Percentiles rank a stretch among this genome's conserved stretches.
phyloP scores from a whole-genome alignment of 345 rosid species.

The Pugionium cornutum region DNA sequence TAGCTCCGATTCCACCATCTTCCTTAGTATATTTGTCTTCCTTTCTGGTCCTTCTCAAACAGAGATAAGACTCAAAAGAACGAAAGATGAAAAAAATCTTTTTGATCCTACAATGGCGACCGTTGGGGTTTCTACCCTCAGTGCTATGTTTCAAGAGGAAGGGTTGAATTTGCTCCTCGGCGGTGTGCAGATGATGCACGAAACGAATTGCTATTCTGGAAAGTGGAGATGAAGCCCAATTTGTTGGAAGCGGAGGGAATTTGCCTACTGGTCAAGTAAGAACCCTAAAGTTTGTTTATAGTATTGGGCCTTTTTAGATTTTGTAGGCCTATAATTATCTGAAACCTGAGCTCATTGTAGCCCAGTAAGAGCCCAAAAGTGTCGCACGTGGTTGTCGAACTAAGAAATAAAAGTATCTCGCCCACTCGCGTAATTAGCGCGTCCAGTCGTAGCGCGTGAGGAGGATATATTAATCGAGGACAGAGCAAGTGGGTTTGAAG shows the following conservation, averaged over 20 bases:
- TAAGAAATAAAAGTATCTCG: neutral
- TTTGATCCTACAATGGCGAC: no score
- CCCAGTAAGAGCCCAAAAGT: constrained; percentile 11
- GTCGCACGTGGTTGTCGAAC: neutral
- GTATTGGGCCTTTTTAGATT: neutral
- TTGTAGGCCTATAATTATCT: neutral
- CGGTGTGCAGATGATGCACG: neutral
- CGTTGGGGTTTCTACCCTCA: no score
- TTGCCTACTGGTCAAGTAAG: no score
- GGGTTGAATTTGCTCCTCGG: neutral
- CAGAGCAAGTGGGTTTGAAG: no score
- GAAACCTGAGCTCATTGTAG: neutral
- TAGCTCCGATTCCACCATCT: constrained; percentile 49
- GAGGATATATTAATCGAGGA: no score
- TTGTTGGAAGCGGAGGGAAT: no score
- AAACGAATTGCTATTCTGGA: neutral
- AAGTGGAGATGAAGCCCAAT: neutral
- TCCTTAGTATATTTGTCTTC: neutral
- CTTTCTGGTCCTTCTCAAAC: no score
- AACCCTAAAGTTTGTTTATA: neutral
- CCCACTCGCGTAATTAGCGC: no score
- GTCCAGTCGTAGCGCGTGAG: no score
- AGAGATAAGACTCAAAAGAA: no score
- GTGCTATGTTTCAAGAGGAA: no score
- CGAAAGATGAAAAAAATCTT: no score